Conservation (phyloP, 805 yeast species). For the Debaryomyces prosopidis region DNA sequence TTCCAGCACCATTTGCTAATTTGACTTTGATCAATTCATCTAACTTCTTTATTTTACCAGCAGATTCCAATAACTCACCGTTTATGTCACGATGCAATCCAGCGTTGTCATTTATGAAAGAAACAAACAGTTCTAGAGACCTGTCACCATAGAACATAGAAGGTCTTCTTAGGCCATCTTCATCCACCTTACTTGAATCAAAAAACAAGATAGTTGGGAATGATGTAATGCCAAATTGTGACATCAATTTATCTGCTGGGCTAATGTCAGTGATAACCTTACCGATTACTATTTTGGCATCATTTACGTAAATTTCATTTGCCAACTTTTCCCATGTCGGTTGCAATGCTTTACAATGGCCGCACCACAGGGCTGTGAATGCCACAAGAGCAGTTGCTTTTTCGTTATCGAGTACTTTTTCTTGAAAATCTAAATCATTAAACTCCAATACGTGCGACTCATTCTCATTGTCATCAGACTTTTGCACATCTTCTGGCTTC, state of each 20-base stretch:
- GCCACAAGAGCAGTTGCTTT: constrained; percentile 44
- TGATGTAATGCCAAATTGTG: constrained; percentile 40
- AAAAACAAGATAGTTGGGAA: constrained; percentile 61
- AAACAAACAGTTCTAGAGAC: constrained; percentile 19
- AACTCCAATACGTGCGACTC: constrained; percentile 19
- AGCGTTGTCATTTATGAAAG: constrained; percentile 26
- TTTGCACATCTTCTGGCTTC: constrained; percentile 6
- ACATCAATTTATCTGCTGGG: constrained; percentile 42
- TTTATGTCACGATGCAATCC: constrained; percentile 30
- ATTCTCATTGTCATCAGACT: constrained; percentile 12
- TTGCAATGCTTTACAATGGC: constrained; percentile 52
- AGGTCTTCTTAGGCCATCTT: constrained; percentile 27
- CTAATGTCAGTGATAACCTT: constrained; percentile 48
- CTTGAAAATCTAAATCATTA: constrained; percentile 45
- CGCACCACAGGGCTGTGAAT: constrained; percentile 64
- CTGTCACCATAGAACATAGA: constrained; percentile 24
- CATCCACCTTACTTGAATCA: constrained; percentile 23
- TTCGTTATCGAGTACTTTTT: constrained; percentile 33
- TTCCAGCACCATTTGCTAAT: not conserved
- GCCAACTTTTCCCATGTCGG: constrained; percentile 55
- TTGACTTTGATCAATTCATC: constrained; percentile 14
- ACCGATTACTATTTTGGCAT: constrained; percentile 39
- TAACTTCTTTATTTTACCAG: constrained; percentile 29
- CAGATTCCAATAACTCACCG: constrained; percentile 30
- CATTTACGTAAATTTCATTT: constrained; percentile 41